phyloP scores from a whole-genome alignment of 345 rosid genomes.

The Aethionema arabicum region DNA sequence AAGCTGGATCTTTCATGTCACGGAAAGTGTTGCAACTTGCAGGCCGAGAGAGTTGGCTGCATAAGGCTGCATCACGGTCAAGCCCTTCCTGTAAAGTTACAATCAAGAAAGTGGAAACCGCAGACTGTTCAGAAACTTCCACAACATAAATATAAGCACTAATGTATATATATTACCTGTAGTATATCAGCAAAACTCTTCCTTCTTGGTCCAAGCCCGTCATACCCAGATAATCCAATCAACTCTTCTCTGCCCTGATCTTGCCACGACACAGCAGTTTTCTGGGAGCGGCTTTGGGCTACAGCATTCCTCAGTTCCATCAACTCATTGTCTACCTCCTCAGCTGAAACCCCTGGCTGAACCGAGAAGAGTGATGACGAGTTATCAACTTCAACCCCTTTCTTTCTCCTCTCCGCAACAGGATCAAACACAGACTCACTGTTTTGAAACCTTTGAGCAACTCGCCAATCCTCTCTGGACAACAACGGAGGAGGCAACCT shows the following conservation, averaged over 20 bases:
- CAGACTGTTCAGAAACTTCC: background rate
- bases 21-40: constrained; percentile 68
- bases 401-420: constrained; percentile 56
- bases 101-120: constrained; percentile 7
- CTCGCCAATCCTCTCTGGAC: constrained; percentile 92
- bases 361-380: constrained; percentile 64
- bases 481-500: constrained; percentile 81
- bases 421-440: constrained; percentile 53
- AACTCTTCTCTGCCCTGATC: constrained; percentile 47
- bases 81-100: constrained; percentile 63
- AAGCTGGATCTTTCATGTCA: constrained; percentile 49
- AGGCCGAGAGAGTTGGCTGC: constrained; percentile 61
- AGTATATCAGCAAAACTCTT: constrained; percentile 97
- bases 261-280: constrained; percentile 48
- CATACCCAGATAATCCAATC: constrained; percentile 40
- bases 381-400: constrained; percentile 37
- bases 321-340: constrained; percentile 63
- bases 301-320: constrained; percentile 60
- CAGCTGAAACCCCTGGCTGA: constrained; percentile 67
- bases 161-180: constrained; percentile 52
- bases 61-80: constrained; percentile 54
- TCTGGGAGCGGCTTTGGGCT: constrained; percentile 41
- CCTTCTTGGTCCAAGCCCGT: constrained; percentile 69
- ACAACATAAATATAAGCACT: background rate
- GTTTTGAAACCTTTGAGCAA: constrained; percentile 77